Evolutionary conservation across 2,329 filamentous ascomycete genomes (phyloP).

Genomic region (Myriangium duriaei): DNA sequence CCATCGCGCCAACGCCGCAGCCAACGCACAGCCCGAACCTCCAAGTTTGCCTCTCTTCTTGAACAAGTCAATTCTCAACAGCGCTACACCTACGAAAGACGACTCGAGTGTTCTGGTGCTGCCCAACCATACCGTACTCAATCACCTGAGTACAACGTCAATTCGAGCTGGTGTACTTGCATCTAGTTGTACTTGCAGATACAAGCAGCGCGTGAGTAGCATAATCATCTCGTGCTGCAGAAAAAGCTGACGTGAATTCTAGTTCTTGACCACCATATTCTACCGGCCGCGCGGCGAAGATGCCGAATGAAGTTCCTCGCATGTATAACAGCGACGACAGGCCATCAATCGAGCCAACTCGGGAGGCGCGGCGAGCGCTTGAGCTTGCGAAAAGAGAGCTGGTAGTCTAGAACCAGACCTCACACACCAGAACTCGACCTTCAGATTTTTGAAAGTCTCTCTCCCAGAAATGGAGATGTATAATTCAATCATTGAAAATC

Average conservation of each 20-base stretch:
- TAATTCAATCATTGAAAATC: too few relatives aligned
- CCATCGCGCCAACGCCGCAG: conserved; percentile 59
- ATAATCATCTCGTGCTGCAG: too few relatives aligned
- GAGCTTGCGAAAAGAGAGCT: too few relatives aligned
- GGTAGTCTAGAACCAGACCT: too few relatives aligned
- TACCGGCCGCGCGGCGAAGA: conserved; percentile 68
- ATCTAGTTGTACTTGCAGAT: conserved; percentile 92
- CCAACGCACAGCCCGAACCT: conserved; percentile 68
- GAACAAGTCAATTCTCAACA: conserved; percentile 88
- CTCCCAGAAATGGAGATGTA: too few relatives aligned
- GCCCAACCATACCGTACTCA: conserved; percentile 93
- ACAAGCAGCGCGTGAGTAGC: conserved; percentile 69
- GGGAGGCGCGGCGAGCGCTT: too few relatives aligned
- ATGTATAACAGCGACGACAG: too few relatives aligned
- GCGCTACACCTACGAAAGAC: conserved; percentile 84
- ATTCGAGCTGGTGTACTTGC: conserved; percentile 95
- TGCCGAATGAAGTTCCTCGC: too few relatives aligned
- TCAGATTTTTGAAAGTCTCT: too few relatives aligned
- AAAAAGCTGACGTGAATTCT: too few relatives aligned
- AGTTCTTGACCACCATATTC: conserved; percentile 97
- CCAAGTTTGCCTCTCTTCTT: conserved; percentile 82
- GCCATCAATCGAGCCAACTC: too few relatives aligned
- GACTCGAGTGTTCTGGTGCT: conserved; percentile 95
- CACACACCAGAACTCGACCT: too few relatives aligned
- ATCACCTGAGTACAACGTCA: conserved; percentile 92